These are phyloP conservation scores for Pseudocercospora pini-densiflorae DNA, from an alignment of 2,329 filamentous ascomycete species.

Conservation along the genomic window DNA sequence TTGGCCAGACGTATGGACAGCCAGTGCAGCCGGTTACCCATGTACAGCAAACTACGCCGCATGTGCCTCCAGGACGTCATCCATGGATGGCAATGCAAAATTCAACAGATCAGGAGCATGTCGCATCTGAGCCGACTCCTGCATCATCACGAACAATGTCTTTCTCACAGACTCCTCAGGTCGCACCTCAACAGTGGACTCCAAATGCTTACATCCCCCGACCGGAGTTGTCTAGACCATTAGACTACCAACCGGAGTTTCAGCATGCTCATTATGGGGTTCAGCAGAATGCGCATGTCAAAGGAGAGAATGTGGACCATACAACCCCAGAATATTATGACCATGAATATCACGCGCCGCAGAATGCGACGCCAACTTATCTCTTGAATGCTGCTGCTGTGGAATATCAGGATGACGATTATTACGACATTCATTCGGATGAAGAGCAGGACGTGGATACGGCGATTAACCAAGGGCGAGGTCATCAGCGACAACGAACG, in stretches of 20 bases:
- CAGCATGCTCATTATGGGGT: neutral
- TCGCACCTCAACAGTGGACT: conserved; percentile 20
- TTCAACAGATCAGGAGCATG: neutral
- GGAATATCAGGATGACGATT: conserved; percentile 54
- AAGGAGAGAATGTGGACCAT: conserved; percentile 8
- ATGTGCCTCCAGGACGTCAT: neutral
- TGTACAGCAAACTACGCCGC: neutral
- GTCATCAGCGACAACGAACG: conserved; percentile 28
- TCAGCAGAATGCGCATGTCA: conserved; percentile 6
- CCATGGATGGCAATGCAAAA: conserved; percentile 12
- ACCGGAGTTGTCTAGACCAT: conserved; percentile 29
- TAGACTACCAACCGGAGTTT: conserved; percentile 22
- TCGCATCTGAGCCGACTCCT: conserved; percentile 11
- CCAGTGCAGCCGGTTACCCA: neutral
- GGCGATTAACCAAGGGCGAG: conserved; percentile 19
- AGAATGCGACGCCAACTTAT: conserved; percentile 31
- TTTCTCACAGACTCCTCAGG: conserved; percentile 17
- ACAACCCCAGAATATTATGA: conserved; percentile 34
- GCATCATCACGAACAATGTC: conserved; percentile 16
- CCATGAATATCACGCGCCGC: conserved; percentile 27
- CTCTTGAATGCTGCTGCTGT: conserved; percentile 46
- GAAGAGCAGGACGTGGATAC: conserved; percentile 47
- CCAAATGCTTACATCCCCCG: conserved; percentile 27
- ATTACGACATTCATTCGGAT: conserved; percentile 55
- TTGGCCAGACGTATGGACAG: conserved; percentile 3